A percentile compares a stretch with the other conserved stretches of the same genome.
These are phyloP conservation scores for Cadophora luteo-olivacea DNA, from an alignment of 2,329 filamentous ascomycete genomes.

Conservation along the genomic window DNA sequence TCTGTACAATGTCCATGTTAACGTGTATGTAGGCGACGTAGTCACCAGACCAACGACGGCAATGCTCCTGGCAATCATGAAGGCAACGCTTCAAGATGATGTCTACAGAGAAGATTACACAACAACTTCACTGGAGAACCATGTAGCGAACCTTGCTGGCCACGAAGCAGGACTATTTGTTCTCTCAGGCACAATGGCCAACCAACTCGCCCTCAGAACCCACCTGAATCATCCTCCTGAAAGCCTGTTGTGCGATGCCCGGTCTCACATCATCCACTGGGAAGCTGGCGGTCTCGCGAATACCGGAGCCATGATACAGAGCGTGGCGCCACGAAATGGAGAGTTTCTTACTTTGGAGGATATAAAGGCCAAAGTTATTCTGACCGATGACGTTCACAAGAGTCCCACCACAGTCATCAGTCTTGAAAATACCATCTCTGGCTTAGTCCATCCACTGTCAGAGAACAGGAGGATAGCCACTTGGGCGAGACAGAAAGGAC, in stretches of 20 bases:
- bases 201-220: constrained; percentile 83
- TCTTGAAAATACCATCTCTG: constrained; percentile 81
- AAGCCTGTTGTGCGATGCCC: constrained; percentile 76
- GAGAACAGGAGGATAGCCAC: constrained; percentile 73
- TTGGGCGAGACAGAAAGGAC: constrained; percentile 68
- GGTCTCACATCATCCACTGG: constrained; percentile 76
- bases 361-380: constrained; percentile 66
- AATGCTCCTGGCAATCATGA: constrained; percentile 81
- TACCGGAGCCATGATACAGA: constrained; percentile 72
- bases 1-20: not conserved
- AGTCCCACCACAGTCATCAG: constrained; percentile 83
- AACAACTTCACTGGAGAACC: constrained; percentile 75
- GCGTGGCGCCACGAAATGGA: constrained; percentile 71
- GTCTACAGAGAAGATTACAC: constrained; percentile 81
- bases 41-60: constrained; percentile 77
- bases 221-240: constrained; percentile 84
- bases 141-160: constrained; percentile 74
- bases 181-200: constrained; percentile 91
- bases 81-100: constrained; percentile 80
- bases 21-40: constrained; percentile 53
- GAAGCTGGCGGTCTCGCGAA: constrained; percentile 70
- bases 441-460: constrained; percentile 78
- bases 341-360: constrained; percentile 68
- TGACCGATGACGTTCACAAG: constrained; percentile 75
- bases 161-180: constrained; percentile 83